Evolutionary conservation across 2,329 filamentous ascomycete genomes (phyloP), one percentile per base, ranked within the genome.

Genomic region (Apiospora saccharicola): DNA sequence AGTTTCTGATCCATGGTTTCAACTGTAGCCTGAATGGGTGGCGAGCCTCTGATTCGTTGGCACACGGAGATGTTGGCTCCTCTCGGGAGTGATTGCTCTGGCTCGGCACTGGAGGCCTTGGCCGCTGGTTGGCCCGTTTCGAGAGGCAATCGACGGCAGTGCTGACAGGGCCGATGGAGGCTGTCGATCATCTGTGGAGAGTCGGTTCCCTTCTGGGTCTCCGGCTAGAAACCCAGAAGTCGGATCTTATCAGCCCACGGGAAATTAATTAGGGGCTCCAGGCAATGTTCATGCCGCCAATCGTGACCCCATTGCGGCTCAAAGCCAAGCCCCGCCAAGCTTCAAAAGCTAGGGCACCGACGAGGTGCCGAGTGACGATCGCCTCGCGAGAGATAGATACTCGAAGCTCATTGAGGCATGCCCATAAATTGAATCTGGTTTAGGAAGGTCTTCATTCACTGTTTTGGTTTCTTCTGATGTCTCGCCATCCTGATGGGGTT

Each of bases 251-350:
- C 57, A 64, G 57, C 57, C 22, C 30, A 37, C 30, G 34, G 57
- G 57, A 64, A 64, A 64, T 64, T 64, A 64, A 64, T 64, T 64
- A 64, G 57, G 57, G 57, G 57, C 57, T 64, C 57, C 30, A 64
- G 57, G 19, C 22, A 64, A 64, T 64, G 34, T 64, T 41, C 19
- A 64, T 64, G 57, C 30, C 57, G 57, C 57, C 57, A 64, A 64
- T 64, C 13, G 22, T 41, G 34, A 34, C 57, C 57, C 34, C 22
- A 34, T 64, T 64, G 57, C 57, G 57, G 57, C 57, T 64, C 57
- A 41, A 41, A n/a, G 57, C 57, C 34, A 64, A 41, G 57, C 19
- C 19, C 19, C 57, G 34, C 30, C 57, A 64, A 64, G 57, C 57
- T 41, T n/a, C 19, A 22, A 22, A n/a, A 10, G 8, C 34, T 7